Conservation (phyloP, 2,329 filamentous ascomycete genomes). For the Exophiala mesophila region DNA sequence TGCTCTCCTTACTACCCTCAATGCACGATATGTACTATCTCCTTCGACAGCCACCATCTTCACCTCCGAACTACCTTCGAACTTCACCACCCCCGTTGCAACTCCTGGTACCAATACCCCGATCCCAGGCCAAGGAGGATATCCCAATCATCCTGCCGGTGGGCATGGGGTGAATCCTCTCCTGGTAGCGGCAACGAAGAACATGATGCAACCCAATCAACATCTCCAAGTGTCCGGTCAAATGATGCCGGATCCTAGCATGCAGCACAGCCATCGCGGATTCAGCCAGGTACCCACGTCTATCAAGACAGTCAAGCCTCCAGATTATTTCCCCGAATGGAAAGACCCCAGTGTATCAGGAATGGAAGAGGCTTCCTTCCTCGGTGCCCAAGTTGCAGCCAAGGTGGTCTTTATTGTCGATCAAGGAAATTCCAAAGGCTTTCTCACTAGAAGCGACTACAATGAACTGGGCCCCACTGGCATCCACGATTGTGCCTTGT, state of each 20-base stretch:
- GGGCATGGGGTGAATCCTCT: slow-evolving; percentile 75
- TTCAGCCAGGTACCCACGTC: slow-evolving; percentile 74
- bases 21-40: slow-evolving; percentile 79
- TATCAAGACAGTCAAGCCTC: slow-evolving; percentile 71
- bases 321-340: slow-evolving; percentile 88
- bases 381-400: slow-evolving; percentile 81
- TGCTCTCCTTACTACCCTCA: slow-evolving; percentile 74
- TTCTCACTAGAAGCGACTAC: slow-evolving; percentile 63
- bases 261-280: slow-evolving; percentile 52
- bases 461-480: slow-evolving; percentile 62
- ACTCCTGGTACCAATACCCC: slow-evolving; percentile 91
- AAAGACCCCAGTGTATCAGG: slow-evolving; percentile 60
- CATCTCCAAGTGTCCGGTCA: slow-evolving; percentile 37
- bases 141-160: slow-evolving; percentile 52
- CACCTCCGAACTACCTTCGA: slow-evolving; percentile 91
- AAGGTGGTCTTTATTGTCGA: slow-evolving; percentile 68
- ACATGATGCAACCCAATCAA: slow-evolving; percentile 37
- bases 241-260: slow-evolving; percentile 29
- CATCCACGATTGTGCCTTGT: slow-evolving; percentile 54
- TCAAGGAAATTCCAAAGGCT: slow-evolving; percentile 62
- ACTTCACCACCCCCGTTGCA: slow-evolving; percentile 82
- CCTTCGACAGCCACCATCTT: slow-evolving; percentile 93
- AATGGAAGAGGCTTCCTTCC: slow-evolving; percentile 76
- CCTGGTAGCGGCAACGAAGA: slow-evolving; percentile 73
- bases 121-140: slow-evolving; percentile 41